phyloP scores from a whole-genome alignment of 371 early-diverging fungal species.

The Mucor piriformis region DNA sequence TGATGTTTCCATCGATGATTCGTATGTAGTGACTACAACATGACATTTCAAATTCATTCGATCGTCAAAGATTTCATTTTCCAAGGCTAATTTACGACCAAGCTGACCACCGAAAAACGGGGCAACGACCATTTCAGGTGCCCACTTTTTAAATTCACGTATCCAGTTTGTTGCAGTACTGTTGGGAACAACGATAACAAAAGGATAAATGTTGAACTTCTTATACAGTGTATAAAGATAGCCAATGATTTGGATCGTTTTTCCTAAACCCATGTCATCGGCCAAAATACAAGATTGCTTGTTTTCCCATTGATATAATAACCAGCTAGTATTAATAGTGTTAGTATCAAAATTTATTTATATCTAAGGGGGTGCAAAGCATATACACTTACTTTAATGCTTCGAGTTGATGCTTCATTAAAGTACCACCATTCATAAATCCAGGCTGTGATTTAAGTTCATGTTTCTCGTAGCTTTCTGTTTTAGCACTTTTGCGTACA shows the following conservation, averaged over 20 bases:
- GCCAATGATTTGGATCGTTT: constrained; percentile 88
- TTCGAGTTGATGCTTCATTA: constrained; percentile 86
- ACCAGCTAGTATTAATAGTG: constrained; percentile 56
- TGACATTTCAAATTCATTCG: constrained; percentile 66
- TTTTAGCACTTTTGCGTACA: constrained; percentile 31
- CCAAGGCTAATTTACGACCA: constrained; percentile 56
- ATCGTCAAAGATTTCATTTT: constrained; percentile 64
- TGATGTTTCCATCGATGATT: constrained; percentile 33
- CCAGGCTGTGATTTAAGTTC: constrained; percentile 68
- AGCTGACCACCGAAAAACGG: constrained; percentile 55
- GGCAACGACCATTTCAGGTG: constrained; percentile 66
- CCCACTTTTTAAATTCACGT: constrained; percentile 81
- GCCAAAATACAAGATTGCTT: constrained; percentile 79
- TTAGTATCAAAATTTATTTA: neutral
- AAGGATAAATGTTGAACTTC: constrained; percentile 67
- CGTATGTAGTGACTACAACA: constrained; percentile 82
- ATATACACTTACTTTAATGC: constrained; percentile 74
- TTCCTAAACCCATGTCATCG: constrained; percentile 95
- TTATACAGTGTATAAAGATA: constrained; percentile 65
- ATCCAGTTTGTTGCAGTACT: constrained; percentile 84
- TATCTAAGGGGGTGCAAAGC: neutral
- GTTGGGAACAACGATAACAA: constrained; percentile 85
- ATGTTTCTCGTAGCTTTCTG: constrained; percentile 32
- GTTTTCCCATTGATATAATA: constrained; percentile 70
- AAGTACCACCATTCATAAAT: constrained; percentile 62